Base-by-base conservation (phyloP, 495 filamentous ascomycete species). In the Penicillium manginii region DNA sequence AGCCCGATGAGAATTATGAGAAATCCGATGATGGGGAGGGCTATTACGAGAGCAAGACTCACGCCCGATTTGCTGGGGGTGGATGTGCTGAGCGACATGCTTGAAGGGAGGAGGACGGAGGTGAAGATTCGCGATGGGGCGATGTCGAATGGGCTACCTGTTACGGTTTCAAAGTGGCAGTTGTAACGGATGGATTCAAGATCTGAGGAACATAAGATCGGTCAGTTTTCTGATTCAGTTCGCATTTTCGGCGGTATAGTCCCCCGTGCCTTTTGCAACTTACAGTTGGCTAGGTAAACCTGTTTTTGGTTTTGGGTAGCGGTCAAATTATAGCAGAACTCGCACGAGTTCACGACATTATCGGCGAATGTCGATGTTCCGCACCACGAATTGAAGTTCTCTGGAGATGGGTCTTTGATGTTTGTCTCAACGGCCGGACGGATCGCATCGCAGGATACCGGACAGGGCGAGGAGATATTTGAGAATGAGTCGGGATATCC, bases 251-350 rank as follows among this genome's bases (percentile, higher is more conserved):
- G 39, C 5, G 14, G 4, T 5, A 5, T 12, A 4, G 9, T 14
- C 15, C 4, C 35, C 35, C 12, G 7, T 37, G 35, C 5, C 15
- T n/a, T 8, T 12, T 11, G 15, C 15, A 18, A 69, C 81, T 19
- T 67, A 84, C 81, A 84, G 58, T 84, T 84, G 22, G 78, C 73
- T 47, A 83, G 55, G 55, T 76, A 82, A 3, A 75, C 58, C 52
- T 83, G 78, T 22, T 50, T 42, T 26, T 52, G 50, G 14, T 47
- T 47, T 11, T n/a, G 32, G 15, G 19, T n/a, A 2, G 58, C 60
- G 8, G 75, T 78, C 57, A 74, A 58, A 35, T 77, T 72, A 55
- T 81, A 82, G 61, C 81, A 84, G 15, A 62, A 62, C 10, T 76
- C 75, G 63, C 81, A 84, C 19, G 59, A 57, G 54, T 67, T 72